phyloP scores from a whole-genome alignment of 306 rosid species.

The Psophocarpus tetragonolobus region DNA sequence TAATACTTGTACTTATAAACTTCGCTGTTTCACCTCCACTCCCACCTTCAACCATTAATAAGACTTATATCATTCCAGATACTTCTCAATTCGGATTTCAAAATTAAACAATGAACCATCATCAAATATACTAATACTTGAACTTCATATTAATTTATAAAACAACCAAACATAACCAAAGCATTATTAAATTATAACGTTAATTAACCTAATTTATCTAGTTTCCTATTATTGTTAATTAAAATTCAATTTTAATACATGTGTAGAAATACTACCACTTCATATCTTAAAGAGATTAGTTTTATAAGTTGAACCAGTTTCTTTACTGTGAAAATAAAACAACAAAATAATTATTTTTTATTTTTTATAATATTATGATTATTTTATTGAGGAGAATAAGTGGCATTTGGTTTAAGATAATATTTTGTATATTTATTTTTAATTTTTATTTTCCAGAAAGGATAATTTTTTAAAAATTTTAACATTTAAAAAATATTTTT shows the following conservation, averaged over 20 bases:
- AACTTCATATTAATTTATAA: neutral
- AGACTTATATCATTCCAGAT: no score
- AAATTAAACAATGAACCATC: neutral
- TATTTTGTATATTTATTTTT: no score
- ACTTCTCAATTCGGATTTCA: no score
- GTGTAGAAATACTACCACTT: neutral
- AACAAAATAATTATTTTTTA: no score
- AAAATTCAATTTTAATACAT: neutral
- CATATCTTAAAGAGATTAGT: neutral
- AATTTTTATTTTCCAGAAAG: no score
- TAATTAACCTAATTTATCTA: neutral
- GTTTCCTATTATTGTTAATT: neutral
- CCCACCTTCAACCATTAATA: conserved; percentile 2
- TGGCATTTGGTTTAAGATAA: no score
- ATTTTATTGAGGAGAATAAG: no score
- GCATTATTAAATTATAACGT: neutral
- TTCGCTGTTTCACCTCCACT: neutral
- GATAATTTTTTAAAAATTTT: no score
- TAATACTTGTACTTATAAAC: neutral
- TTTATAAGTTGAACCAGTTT: no score
- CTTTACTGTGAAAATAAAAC: no score
- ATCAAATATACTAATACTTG: neutral
- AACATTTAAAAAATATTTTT: no score
- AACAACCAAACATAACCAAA: neutral
- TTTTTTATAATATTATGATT: no score